These are phyloP conservation scores for Pseudopyricularia cyperi DNA, from an alignment of 2,329 filamentous ascomycete species.

Conservation along the genomic window DNA sequence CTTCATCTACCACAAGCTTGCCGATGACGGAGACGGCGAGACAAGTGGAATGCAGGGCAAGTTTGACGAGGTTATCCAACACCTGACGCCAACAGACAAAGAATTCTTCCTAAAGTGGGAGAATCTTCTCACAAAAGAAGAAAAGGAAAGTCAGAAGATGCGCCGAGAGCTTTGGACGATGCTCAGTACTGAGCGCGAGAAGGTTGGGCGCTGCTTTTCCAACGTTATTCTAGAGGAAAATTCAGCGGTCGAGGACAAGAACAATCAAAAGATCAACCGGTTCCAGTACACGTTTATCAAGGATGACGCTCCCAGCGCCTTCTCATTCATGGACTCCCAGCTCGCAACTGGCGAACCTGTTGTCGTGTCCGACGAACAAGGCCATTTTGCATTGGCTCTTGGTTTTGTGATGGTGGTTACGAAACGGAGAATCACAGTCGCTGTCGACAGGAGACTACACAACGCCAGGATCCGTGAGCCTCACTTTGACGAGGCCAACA, in stretches of 20 bases:
- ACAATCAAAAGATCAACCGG: constrained; percentile 75
- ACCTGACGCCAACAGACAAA: constrained; percentile 61
- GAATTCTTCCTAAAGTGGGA: constrained; percentile 95
- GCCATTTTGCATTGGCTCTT: constrained; percentile 88
- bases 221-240: constrained; percentile 74
- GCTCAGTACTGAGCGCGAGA: constrained; percentile 77
- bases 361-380: constrained; percentile 90
- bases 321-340: constrained; percentile 87
- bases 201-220: constrained; percentile 77
- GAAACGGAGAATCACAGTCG: constrained; percentile 67
- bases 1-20: constrained; percentile 85
- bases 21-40: constrained; percentile 71
- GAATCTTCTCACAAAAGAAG: constrained; percentile 81
- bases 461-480: constrained; percentile 65
- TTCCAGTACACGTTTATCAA: constrained; percentile 81
- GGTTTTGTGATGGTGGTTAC: constrained; percentile 75
- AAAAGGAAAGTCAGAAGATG: constrained; percentile 77
- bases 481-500: constrained; percentile 62
- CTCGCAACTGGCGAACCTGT: constrained; percentile 78
- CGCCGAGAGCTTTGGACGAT: constrained; percentile 93
- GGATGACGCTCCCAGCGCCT: constrained; percentile 39
- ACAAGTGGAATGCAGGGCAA: constrained; percentile 63
- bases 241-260: constrained; percentile 55
- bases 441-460: constrained; percentile 80
- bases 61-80: constrained; percentile 68